These are phyloP conservation scores for Carex scoparia DNA, from an alignment of 176 grass and related monocot genomes.

Conservation along the genomic window DNA sequence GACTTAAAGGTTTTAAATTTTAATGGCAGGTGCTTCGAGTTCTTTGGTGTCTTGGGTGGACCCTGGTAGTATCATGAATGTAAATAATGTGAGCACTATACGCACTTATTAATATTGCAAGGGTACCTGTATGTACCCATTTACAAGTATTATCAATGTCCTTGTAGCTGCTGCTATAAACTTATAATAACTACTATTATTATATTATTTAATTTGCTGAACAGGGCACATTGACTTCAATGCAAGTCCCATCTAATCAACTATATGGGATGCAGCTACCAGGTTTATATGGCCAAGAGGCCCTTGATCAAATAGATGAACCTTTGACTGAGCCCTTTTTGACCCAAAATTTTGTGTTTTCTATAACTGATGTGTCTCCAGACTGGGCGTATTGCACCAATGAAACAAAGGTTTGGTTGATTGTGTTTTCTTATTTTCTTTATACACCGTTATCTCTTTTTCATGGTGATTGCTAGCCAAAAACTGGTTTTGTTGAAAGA, in stretches of 20 bases:
- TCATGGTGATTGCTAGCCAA: background rate
- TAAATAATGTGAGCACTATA: background rate
- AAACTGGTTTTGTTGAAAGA: background rate
- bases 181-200: background rate
- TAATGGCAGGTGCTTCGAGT: background rate
- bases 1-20: background rate
- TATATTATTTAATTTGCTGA: background rate
- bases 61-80: background rate
- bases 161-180: background rate
- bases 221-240: conserved; percentile 2
- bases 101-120: background rate
- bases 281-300: background rate
- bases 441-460: background rate
- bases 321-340: background rate
- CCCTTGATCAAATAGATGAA: background rate
- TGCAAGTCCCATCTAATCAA: background rate
- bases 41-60: background rate
- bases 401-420: conserved; percentile 56
- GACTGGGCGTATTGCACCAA: conserved; percentile 77
- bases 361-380: conserved; percentile 76
- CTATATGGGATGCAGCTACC: background rate
- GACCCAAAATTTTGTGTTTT: conserved; percentile 31
- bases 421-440: conserved; percentile 18
- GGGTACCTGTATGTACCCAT: background rate
- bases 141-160: background rate